phyloP scores from a whole-genome alignment of 805 yeast genomes.

The Starmerella etchellsii region DNA sequence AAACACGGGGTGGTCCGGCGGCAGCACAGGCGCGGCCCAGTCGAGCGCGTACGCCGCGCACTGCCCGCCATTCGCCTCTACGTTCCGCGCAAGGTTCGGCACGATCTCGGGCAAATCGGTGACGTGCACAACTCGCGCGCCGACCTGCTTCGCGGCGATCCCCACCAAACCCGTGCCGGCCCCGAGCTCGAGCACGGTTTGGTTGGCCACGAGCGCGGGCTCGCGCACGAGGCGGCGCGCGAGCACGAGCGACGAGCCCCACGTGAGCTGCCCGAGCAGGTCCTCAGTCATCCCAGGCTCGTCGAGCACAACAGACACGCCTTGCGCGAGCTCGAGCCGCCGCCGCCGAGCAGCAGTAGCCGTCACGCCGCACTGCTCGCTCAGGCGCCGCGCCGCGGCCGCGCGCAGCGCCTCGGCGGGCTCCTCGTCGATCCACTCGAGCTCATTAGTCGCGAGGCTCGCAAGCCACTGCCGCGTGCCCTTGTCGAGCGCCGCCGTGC shows the following conservation, averaged over 20 bases:
- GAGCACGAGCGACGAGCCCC: constrained; percentile 82
- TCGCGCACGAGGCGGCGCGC: constrained; percentile 36
- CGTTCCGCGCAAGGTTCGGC: constrained; percentile 50
- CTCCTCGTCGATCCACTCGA: constrained; percentile 36
- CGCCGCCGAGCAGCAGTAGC: constrained; percentile 65
- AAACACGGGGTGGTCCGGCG: constrained; percentile 29
- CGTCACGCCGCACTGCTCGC: constrained; percentile 75
- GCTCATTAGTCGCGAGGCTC: constrained; percentile 22
- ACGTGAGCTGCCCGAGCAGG: constrained; percentile 79
- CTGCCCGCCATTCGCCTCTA: constrained; percentile 34
- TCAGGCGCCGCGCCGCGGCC: constrained; percentile 49
- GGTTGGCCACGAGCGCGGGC: constrained; percentile 22
- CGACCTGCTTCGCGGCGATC: constrained; percentile 46
- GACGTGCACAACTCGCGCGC: constrained; percentile 34
- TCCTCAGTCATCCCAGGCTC: constrained; percentile 86
- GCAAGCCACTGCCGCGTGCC: constrained; percentile 27
- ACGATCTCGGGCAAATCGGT: constrained; percentile 77
- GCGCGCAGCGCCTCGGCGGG: constrained; percentile 33
- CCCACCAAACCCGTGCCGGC: constrained; percentile 93
- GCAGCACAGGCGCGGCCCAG: constrained; percentile 53
- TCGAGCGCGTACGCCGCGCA: constrained; percentile 46
- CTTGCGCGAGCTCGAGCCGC: constrained; percentile 37
- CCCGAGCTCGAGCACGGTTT: constrained; percentile 53
- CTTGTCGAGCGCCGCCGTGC: constrained; percentile 13
- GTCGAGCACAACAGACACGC: constrained; percentile 32